phyloP scores from a whole-genome alignment of 306 rosid species.

The Neltuma alba region DNA sequence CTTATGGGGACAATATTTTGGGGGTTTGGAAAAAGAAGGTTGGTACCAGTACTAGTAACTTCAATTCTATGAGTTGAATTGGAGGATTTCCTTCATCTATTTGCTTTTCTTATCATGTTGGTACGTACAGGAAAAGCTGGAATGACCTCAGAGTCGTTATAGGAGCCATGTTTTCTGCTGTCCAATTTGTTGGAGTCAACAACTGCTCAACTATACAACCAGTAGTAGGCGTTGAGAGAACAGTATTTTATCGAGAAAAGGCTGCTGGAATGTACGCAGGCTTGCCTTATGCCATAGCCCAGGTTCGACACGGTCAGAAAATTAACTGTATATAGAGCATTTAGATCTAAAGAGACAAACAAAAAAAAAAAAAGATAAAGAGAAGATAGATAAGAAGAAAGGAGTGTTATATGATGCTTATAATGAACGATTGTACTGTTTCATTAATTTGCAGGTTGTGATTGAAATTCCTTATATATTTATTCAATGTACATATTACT shows the following conservation, averaged over 20 bases:
- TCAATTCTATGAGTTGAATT: constrained; percentile 6
- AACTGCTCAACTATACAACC: constrained; percentile 92
- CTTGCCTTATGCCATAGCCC: constrained; percentile 87
- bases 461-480: constrained; percentile 77
- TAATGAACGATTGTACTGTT: constrained; percentile 4
- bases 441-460: constrained; percentile 58
- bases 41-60: constrained; percentile 3
- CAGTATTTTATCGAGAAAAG: constrained; percentile 85
- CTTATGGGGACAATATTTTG: constrained; percentile 85
- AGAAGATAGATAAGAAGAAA: neutral
- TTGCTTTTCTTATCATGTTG: neutral
- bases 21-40: constrained; percentile 83
- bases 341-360: neutral
- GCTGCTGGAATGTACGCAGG: constrained; percentile 97
- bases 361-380: neutral
- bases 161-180: constrained; percentile 85
- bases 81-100: neutral
- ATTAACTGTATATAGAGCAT: neutral
- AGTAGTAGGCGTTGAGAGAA: constrained; percentile 74
- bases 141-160: constrained; percentile 58
- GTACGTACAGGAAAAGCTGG: constrained; percentile 49
- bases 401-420: neutral
- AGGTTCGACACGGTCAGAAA: constrained; percentile 43
- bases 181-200: constrained; percentile 76
- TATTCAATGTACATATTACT: constrained; percentile 59